phyloP scores from a whole-genome alignment of 75 land plant genomes.

The Sequoia sempervirens region DNA sequence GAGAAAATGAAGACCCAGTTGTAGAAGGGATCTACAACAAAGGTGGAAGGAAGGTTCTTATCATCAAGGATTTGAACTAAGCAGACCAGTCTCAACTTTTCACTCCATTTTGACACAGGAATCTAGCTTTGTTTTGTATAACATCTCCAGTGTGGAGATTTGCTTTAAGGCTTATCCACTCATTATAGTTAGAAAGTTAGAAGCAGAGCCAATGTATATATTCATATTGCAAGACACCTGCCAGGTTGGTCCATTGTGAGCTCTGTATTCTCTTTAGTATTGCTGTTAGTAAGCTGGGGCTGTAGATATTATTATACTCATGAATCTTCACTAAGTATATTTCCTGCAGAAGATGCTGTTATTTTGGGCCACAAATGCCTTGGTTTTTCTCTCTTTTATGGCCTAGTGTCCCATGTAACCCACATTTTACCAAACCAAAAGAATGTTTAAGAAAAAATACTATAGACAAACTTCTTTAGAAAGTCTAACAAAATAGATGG shows the following conservation, averaged over 20 bases:
- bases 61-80: neutral
- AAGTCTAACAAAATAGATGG: neutral
- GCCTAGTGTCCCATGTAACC: neutral
- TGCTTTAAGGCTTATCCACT: neutral
- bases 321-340: neutral
- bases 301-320: neutral
- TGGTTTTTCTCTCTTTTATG: neutral
- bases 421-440: neutral
- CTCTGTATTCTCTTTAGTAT: no score
- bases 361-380: neutral
- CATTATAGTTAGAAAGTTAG: neutral
- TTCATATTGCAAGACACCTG: no score
- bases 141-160: neutral
- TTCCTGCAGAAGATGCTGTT: neutral
- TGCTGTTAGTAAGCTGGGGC: no score
- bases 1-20: neutral
- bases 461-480: neutral
- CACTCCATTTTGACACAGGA: neutral
- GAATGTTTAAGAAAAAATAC: neutral
- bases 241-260: no score
- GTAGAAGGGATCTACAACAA: neutral
- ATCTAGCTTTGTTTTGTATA: neutral
- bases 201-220: no score
- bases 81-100: neutral
- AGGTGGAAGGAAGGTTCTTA: neutral